Evolutionary conservation across 2,329 filamentous ascomycete species (phyloP).

Genomic region (Nemania sp.): DNA sequence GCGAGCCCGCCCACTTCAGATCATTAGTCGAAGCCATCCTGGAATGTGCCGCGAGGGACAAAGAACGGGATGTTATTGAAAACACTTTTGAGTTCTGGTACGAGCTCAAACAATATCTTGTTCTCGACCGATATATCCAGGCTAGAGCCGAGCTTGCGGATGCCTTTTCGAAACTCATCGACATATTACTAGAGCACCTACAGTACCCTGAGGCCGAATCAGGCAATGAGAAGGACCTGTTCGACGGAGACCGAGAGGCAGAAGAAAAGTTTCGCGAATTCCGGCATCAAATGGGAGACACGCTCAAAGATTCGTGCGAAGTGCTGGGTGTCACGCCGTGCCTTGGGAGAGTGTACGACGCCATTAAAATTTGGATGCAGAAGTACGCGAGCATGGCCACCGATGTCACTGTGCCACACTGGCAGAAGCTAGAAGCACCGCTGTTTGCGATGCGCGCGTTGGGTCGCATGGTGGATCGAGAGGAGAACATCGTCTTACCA

Average conservation of each 20-base stretch:
- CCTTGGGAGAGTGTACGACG: conserved; percentile 80
- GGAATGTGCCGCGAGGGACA: conserved; percentile 87
- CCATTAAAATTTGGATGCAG: conserved; percentile 87
- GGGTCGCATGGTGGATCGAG: conserved; percentile 90
- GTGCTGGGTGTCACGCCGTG: conserved; percentile 94
- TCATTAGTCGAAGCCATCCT: conserved; percentile 85
- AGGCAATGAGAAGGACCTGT: conserved; percentile 78
- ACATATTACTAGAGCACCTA: conserved; percentile 88
- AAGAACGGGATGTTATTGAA: conserved; percentile 87
- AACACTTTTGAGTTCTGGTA: conserved; percentile 98
- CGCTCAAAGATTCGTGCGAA: conserved; percentile 94
- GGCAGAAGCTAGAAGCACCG: conserved; percentile 95
- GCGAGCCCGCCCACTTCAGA: conserved; percentile 79
- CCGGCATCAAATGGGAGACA: conserved; percentile 95
- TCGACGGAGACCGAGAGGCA: conserved; percentile 91
- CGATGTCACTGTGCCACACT: conserved; percentile 78
- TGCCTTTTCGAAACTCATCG: conserved; percentile 85
- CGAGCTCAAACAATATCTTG: conserved; percentile 94
- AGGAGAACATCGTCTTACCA: conserved; percentile 84
- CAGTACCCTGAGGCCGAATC: conserved; percentile 80
- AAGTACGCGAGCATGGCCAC: conserved; percentile 77
- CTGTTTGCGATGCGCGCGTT: conserved; percentile 94
- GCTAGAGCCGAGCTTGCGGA: conserved; percentile 77
- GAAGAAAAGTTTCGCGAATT: conserved; percentile 98
- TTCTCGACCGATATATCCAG: conserved; percentile 84